Evolutionary conservation across 2,329 filamentous ascomycete species (phyloP).

Genomic region (Ceratocystis smalleyi): DNA sequence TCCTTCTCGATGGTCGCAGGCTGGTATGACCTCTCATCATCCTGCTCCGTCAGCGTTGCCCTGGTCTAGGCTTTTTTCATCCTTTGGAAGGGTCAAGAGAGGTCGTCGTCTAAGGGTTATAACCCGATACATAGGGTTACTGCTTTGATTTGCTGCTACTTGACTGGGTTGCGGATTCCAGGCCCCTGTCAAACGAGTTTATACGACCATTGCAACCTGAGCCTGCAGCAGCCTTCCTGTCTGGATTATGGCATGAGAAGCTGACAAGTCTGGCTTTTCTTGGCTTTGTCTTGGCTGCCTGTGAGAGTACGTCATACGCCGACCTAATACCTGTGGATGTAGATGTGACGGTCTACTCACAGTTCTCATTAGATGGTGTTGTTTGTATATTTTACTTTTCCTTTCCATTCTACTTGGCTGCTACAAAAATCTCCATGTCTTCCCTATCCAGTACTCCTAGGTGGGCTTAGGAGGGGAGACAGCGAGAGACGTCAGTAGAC

Average conservation of each 20-base stretch:
- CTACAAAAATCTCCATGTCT: no score
- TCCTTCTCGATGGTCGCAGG: not conserved
- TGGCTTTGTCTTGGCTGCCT: conserved; percentile 3
- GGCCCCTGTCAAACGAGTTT: not conserved
- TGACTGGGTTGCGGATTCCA: not conserved
- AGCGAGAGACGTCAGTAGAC: no score
- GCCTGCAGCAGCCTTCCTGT: not conserved
- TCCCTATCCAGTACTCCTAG: no score
- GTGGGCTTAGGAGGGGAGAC: no score
- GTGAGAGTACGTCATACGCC: not conserved
- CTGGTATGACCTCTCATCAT: not conserved
- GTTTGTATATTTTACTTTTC: not conserved
- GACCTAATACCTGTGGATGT: not conserved
- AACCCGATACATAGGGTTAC: accelerated
- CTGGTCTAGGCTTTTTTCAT: no score
- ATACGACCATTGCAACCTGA: not conserved
- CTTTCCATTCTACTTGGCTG: no score
- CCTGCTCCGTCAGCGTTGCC: no score
- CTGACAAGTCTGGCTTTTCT: not conserved
- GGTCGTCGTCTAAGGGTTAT: no score
- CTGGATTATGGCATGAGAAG: not conserved
- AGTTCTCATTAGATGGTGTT: not conserved
- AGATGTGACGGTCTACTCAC: not conserved
- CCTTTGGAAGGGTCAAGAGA: no score
- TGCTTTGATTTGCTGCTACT: no score